Base-by-base conservation (phyloP, 1,284 basidiomycete species). In the Cryptococcus maquisensis region DNA sequence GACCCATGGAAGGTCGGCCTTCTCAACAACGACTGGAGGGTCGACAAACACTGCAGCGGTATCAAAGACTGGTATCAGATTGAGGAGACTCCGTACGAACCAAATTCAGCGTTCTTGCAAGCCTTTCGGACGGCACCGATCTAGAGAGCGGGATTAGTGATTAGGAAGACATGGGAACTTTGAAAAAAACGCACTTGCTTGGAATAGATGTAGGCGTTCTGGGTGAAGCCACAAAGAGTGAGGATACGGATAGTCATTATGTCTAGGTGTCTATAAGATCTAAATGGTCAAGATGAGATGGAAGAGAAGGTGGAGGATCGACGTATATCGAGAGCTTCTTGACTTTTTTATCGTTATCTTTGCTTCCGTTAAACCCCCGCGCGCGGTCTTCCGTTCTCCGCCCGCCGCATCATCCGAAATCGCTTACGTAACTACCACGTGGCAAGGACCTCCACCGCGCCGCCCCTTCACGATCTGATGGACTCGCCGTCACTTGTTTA, bases 161-260 rank as follows among this genome's bases (percentile, higher is more conserved):
- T 18, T 21, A 43, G 16, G 16, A 9, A 35, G 26, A 41, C 51
- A 15, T 16, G 24, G 46, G 23, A 39, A 24, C 13, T 20, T 20
- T 15, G 28, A 48, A 15, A 18, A 10, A 32, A 7, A 73, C 82
- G 65, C 55, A 88, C 90, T 72, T 88, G 82, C 77, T 88, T 91
- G 68, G 81, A 85, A 74, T 91, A 87, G 62, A 90, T 86, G 49
- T 66, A 78, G 4, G 84, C 86, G 64, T 88, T 92, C 72, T 93
- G 90, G 5, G 88, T 84, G 70, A 87, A 90, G 20, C 90, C 91
- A 59, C 63, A 64, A 15, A 75, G 59, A 16, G 66, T 59, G 55
- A 73, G 60, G 23, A 74, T 62, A 49, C 72, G 64, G 37, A 68
- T 51, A 4, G 64, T 23, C 60, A 61, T 61, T 18, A n/a, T 55